Conservation (phyloP, 2,329 filamentous ascomycete genomes). For the Claviceps purpurea region DNA sequence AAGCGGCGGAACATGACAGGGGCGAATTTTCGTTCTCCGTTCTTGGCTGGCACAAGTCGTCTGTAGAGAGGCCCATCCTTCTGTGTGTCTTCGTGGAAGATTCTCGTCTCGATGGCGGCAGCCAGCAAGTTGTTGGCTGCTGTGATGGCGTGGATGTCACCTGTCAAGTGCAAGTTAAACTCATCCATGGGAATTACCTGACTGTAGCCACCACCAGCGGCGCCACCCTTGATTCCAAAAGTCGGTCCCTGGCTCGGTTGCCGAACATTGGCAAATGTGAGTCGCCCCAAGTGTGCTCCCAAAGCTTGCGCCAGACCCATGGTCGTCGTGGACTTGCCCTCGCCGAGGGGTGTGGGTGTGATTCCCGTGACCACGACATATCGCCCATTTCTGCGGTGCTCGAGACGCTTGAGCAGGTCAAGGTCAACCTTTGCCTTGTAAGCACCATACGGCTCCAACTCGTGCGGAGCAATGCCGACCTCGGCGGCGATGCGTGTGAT, state of each 20-base stretch:
- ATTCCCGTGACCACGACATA: constrained; percentile 94
- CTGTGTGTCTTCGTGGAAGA: constrained; percentile 95
- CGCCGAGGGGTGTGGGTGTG: constrained; percentile 88
- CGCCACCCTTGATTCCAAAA: constrained; percentile 97
- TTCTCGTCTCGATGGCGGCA: constrained; percentile 91
- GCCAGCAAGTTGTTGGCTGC: constrained; percentile 95
- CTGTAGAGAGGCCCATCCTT: constrained; percentile 80
- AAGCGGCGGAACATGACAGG: constrained; percentile 86
- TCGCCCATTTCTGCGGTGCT: constrained; percentile 75
- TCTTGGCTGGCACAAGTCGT: constrained; percentile 78
- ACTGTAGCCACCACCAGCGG: constrained; percentile 93
- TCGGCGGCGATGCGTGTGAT: constrained; percentile 78
- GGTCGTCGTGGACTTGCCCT: constrained; percentile 97
- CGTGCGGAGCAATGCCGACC: constrained; percentile 73
- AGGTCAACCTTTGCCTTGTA: constrained; percentile 95
- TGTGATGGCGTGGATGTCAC: constrained; percentile 94
- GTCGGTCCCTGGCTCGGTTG: constrained; percentile 96
- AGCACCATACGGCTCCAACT: constrained; percentile 87
- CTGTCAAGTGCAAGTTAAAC: constrained; percentile 95
- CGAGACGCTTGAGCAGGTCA: constrained; percentile 64
- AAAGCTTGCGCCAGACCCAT: constrained; percentile 90
- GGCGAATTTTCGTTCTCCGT: constrained; percentile 74
- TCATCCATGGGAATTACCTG: constrained; percentile 99
- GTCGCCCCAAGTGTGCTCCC: constrained; percentile 71
- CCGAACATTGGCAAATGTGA: constrained; percentile 92